Evolutionary conservation across 2,329 filamentous ascomycete species (phyloP), one percentile per base, ranked within the genome.

Genomic region (Aspergillus fumigatiaffinis): DNA sequence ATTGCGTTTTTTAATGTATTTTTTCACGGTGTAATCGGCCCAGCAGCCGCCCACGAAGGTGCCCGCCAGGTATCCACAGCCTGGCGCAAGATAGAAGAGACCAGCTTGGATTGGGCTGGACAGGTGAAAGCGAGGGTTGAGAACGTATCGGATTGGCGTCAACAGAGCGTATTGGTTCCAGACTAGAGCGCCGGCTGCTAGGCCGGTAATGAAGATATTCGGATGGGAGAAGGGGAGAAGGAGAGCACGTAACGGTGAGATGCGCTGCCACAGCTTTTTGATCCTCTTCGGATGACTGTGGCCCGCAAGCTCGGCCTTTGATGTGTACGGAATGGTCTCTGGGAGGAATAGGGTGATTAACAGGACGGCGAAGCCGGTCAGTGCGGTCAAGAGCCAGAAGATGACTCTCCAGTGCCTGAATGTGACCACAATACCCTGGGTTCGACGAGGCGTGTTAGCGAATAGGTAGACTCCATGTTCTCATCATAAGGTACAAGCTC

Each of bases 81-180:
- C 89, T 0, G 89, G 89, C 0, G 88, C 87, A 21, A 92, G 82
- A 68, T 90, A 92, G 73, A 92, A 90, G 1, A 91, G 79, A 0
- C 87, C 87, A 0, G 82, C 84, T 63, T 89, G 81, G 17, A 91
- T 80, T 0, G 89, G 88, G 0, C 82, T 80, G 0, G 83, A 82
- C 9, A 91, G 79, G 54, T 86, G 71, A 76, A 92, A 91, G 23
- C 89, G 85, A 0, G 89, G 88, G 65, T 91, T 91, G 12, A 92
- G 77, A 4, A 91, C 82, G 63, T 89, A 89, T 21, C 88, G 85
- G 55, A 91, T 89, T 0, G 85, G 85, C 0, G 87, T 89, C 3
- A 89, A 77, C 0, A 89, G 79, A 3, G 80, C 81, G 71, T 90
- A 90, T 67, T 91, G 90, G 71, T 92, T 91, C 87, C 87, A 91